These are phyloP conservation scores for Rhodotorula sp. DNA, from an alignment of 1,284 basidiomycete genomes.

Conservation along the genomic window DNA sequence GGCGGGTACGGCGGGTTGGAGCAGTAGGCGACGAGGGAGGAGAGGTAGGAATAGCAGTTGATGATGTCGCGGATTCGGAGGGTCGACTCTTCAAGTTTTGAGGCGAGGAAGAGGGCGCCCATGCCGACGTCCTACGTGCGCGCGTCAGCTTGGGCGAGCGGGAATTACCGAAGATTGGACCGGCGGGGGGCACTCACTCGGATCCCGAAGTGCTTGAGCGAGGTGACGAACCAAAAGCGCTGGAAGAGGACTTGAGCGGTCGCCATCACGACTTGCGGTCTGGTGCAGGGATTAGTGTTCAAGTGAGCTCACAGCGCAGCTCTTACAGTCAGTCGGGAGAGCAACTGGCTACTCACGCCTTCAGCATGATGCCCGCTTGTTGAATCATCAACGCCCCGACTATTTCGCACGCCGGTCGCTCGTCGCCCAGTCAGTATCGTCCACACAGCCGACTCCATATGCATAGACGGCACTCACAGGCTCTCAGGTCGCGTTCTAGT, in stretches of 20 bases:
- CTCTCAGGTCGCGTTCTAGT: conserved; percentile 80
- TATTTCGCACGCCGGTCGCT: not conserved
- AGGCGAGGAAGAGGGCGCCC: conserved; percentile 88
- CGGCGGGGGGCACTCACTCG: conserved; percentile 58
- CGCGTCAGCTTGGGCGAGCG: not conserved
- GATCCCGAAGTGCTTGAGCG: conserved; percentile 87
- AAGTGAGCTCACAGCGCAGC: not conserved
- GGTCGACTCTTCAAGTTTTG: conserved; percentile 93
- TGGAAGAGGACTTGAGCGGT: conserved; percentile 96
- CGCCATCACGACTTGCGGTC: conserved; percentile 94
- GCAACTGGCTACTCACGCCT: conserved; percentile 61
- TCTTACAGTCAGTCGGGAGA: not conserved
- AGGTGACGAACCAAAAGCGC: conserved; percentile 93
- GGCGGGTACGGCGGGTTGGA: conserved; percentile 12
- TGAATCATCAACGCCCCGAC: conserved; percentile 72
- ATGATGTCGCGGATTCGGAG: conserved; percentile 87
- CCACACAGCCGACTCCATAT: too few relatives aligned
- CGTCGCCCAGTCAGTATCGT: not conserved
- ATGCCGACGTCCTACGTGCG: conserved; percentile 75
- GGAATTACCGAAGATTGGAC: too few relatives aligned
- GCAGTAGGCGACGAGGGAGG: conserved; percentile 19
- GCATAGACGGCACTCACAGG: conserved; percentile 63
- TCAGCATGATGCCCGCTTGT: conserved; percentile 84
- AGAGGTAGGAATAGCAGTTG: conserved; percentile 85
- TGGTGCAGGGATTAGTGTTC: conserved; percentile 45